phyloP scores from a whole-genome alignment of 441 rosid genomes.

The Daphne laureola region DNA sequence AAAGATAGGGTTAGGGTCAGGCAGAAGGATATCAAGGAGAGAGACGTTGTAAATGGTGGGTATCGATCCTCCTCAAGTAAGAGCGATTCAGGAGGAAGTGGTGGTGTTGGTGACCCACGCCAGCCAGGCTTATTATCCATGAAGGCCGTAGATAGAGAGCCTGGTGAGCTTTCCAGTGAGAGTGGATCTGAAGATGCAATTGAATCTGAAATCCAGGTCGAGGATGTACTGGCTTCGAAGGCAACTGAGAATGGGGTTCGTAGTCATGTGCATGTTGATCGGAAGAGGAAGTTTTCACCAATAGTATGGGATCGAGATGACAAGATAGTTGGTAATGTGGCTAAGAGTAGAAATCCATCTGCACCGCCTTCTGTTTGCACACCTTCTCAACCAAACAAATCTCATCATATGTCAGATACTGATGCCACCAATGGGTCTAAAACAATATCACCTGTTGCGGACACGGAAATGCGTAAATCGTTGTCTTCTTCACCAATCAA shows the following conservation, averaged over 20 bases:
- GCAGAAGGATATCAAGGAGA: slow-evolving; percentile 61
- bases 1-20: slow-evolving; percentile 47
- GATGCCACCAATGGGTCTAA: slow-evolving; percentile 30
- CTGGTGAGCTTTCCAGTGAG: slow-evolving; percentile 98
- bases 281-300: slow-evolving; percentile 91
- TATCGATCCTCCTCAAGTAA: slow-evolving; percentile 42
- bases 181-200: slow-evolving; percentile 87
- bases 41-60: slow-evolving; percentile 46
- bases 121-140: slow-evolving; percentile 28
- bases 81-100: slow-evolving; percentile 57
- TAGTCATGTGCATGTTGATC: slow-evolving; percentile 48
- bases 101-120: slow-evolving; percentile 28
- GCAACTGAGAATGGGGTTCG: slow-evolving; percentile 38
- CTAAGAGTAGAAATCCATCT: slow-evolving; percentile 31
- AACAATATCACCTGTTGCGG: slow-evolving; percentile 32
- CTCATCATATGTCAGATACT: slow-evolving; percentile 34
- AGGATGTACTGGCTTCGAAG: slow-evolving; percentile 30
- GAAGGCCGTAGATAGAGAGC: slow-evolving; percentile 74
- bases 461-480: slow-evolving; percentile 21
- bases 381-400: slow-evolving; percentile 53
- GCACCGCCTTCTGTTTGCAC: slow-evolving; percentile 40
- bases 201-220: slow-evolving; percentile 37
- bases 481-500: slow-evolving; percentile 26
- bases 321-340: slow-evolving; percentile 28
- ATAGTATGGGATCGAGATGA: slow-evolving; percentile 96